Evolutionary conservation across 2,329 filamentous ascomycete species (phyloP).

Genomic region (Cladosporium cucumerinum): DNA sequence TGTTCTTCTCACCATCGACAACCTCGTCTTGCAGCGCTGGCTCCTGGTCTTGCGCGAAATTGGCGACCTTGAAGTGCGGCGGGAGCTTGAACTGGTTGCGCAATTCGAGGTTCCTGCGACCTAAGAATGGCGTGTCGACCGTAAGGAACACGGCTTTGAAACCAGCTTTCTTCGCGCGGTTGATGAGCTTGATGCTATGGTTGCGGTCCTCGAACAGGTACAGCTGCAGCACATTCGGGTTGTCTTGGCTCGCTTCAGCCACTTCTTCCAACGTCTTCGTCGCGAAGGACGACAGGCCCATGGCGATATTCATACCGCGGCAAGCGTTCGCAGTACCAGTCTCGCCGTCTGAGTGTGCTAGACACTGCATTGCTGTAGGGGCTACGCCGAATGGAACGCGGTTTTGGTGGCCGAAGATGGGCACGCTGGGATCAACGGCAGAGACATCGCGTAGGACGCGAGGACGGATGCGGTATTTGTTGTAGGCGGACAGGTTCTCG

Average conservation of each 20-base stretch:
- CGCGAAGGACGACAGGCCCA: conserved; percentile 51
- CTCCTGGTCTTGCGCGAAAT: conserved; percentile 32
- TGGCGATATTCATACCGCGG: conserved; percentile 42
- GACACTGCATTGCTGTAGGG: conserved; percentile 52
- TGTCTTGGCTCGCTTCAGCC: conserved; percentile 39
- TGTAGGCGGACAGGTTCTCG: conserved; percentile 54
- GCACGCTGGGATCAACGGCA: conserved; percentile 40
- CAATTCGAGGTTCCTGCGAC: conserved; percentile 53
- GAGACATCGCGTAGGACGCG: conserved; percentile 43
- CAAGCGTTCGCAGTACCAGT: conserved; percentile 49
- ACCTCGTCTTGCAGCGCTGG: conserved; percentile 19
- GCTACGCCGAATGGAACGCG: conserved; percentile 53
- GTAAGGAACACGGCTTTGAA: conserved; percentile 57
- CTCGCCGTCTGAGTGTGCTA: conserved; percentile 54
- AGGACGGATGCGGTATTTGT: conserved; percentile 42
- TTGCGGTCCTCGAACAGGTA: conserved; percentile 53
- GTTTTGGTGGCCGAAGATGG: conserved; percentile 45
- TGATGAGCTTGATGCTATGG: conserved; percentile 44
- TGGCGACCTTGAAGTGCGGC: conserved; percentile 35
- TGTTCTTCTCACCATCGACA: conserved; percentile 15
- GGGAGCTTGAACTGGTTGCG: conserved; percentile 50
- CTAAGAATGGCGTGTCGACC: conserved; percentile 55
- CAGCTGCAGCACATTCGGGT: conserved; percentile 54
- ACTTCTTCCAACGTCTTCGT: conserved; percentile 53
- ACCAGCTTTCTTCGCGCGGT: conserved; percentile 39